phyloP scores from a whole-genome alignment of 257 asterid genomes.

The Paulownia fortunei region DNA sequence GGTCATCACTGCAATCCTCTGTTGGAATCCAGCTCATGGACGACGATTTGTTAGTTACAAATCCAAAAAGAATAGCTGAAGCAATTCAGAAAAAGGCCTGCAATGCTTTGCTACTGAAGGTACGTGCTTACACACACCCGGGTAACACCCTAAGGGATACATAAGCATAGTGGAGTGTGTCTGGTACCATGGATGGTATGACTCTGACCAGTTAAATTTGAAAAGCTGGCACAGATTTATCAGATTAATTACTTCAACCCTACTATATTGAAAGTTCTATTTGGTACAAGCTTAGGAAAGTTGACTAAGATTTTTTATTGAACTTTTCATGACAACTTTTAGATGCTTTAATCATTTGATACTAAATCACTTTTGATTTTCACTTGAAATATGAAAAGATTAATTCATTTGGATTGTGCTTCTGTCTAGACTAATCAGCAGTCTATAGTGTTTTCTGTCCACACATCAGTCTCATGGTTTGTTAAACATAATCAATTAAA shows the following conservation, averaged over 20 bases:
- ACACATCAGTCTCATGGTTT: no score
- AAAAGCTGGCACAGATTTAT: no score
- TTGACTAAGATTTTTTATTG: no score
- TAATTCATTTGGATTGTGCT: no score
- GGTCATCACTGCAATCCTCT: constrained; percentile 73
- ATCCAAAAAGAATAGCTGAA: constrained; percentile 78
- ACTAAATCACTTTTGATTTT: no score
- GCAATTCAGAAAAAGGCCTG: constrained; percentile 76
- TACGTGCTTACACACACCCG: constrained; percentile 29
- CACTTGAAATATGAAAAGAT: no score
- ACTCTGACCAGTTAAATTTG: background rate
- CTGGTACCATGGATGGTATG: background rate
- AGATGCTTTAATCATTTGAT: background rate
- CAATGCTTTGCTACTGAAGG: constrained; percentile 79
- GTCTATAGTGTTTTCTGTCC: background rate
- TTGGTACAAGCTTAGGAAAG: no score
- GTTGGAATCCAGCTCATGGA: constrained; percentile 78
- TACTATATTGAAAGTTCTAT: no score
- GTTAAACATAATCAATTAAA: no score
- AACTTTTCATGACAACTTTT: no score
- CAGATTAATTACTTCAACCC: no score
- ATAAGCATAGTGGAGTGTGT: background rate
- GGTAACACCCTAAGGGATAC: background rate
- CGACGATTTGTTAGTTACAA: constrained; percentile 77
- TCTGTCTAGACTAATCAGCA: background rate